Base-by-base conservation (phyloP, 2,329 filamentous ascomycete species). In the Trichoderma simmonsii region DNA sequence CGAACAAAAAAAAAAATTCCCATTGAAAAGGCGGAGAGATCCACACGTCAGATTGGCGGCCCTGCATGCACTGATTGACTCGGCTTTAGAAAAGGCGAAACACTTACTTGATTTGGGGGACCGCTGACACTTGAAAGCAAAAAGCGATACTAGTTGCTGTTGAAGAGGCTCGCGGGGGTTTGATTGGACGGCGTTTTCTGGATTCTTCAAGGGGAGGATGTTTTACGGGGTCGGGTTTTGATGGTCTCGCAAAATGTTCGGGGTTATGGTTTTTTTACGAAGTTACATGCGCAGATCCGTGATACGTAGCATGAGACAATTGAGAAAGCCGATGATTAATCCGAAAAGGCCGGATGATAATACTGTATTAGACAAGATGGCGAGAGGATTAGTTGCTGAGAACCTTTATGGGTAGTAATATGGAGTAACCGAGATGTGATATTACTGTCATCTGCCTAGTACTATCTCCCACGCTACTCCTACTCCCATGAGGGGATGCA, bases 1-100 rank as follows among this genome's bases (percentile, higher is more conserved):
- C 14, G 59, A 70, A 14, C 28, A 24, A 51, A 48, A 71, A 43
- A 43, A n/a, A 43, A 43, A n/a, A 18, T 36, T 36, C 34, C 34
- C 34, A 36, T 36, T 11, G 21, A 61, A 43, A 34, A 59, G 54
- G 54, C 43, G 34, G 32, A 32, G 30, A 26, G 51, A 59, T 65
- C 69, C 69, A 71, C 69, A 39, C 15, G 69, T 71, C 69, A 71
- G 61, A 71, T 71, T 71, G 59, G 32, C 57, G 61, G 62, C 51
- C 26, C 69, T 65, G 69, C 51, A 60, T 36, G 69, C 56, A 70
- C 26, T 62, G 65, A 60, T 48, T 36, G 48, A 39, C 32, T n/a
- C 32, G 7, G 26, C 24, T 60, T 60, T 12, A 34, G 56, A 14
- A n/a, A 30, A 57, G 21, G 24, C 34, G 64, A 36, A 32, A 18